Conservation (phyloP, 2,329 filamentous ascomycete genomes). For the Colletotrichum chrysophilum region DNA sequence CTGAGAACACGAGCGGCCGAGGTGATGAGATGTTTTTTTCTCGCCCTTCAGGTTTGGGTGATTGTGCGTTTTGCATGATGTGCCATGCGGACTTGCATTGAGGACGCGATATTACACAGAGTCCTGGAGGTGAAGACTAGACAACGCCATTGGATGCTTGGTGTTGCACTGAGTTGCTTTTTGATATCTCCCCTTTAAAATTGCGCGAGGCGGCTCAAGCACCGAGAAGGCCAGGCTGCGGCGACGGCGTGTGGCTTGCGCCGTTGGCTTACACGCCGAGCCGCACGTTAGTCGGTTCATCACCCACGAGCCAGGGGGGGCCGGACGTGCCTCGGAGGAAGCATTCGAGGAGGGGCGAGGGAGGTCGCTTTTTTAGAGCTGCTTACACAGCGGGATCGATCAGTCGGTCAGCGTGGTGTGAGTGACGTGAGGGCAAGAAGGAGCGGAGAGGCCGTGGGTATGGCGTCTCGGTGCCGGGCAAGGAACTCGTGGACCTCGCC, state of each 20-base stretch:
- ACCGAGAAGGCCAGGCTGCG: background rate
- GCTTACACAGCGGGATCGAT: background rate
- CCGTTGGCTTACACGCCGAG: background rate
- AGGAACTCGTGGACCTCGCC: background rate
- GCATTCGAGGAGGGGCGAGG: background rate
- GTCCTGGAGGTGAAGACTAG: background rate
- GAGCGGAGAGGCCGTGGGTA: background rate
- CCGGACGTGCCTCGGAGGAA: background rate
- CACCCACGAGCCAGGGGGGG: background rate
- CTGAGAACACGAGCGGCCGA: background rate
- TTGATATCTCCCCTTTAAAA: background rate
- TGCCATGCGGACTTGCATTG: background rate
- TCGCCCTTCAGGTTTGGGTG: background rate
- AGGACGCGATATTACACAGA: background rate
- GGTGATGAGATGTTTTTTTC: background rate
- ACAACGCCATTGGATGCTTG: background rate
- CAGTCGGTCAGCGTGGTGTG: background rate
- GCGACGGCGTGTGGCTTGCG: background rate
- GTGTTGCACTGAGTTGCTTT: background rate
- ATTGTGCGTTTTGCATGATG: background rate
- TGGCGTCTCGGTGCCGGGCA: background rate
- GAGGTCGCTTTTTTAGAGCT: background rate
- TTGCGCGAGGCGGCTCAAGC: background rate
- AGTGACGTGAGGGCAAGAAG: background rate
- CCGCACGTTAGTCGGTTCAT: background rate